A percentile compares a stretch with the other conserved stretches of the same genome.
Evolutionary conservation across 345 rosid species (phyloP).

Genomic region (Reutealis trisperma): DNA sequence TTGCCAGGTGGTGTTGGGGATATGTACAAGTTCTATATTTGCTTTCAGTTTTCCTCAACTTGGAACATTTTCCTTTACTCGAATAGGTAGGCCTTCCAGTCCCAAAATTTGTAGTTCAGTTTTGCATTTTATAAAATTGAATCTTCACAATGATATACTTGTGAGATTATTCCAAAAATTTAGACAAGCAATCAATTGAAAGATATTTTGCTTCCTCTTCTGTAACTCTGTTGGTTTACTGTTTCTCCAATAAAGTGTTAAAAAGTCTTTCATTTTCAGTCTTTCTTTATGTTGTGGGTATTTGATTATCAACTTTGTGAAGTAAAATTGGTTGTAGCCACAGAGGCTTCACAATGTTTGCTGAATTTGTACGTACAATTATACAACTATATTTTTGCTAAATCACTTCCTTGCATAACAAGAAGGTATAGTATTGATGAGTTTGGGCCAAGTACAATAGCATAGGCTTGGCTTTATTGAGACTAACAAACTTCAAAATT

Average conservation of each 20-base stretch:
- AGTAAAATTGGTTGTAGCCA: too few species aligned
- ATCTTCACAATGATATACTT: constrained; percentile 14
- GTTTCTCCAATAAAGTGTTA: not conserved
- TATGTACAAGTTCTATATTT: constrained; percentile 1
- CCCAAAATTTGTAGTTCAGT: not conserved
- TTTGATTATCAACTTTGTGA: too few species aligned
- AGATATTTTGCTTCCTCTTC: not conserved
- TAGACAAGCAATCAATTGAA: not conserved
- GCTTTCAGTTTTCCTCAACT: constrained; percentile 3
- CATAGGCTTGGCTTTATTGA: too few species aligned
- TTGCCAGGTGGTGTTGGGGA: constrained; percentile 5
- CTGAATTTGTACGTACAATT: too few species aligned
- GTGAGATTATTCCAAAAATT: constrained; percentile 17
- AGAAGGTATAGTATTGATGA: too few species aligned
- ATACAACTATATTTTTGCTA: too few species aligned
- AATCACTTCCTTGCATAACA: too few species aligned
- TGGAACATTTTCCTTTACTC: constrained; percentile 23
- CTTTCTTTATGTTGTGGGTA: too few species aligned
- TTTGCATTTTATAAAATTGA: constrained; percentile 13
- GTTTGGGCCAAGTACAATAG: too few species aligned
- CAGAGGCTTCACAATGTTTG: too few species aligned
- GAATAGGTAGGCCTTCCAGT: constrained; percentile 6
- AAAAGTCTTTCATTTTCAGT: too few species aligned
- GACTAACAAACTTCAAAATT: too few species aligned
- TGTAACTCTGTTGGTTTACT: not conserved